Conservation (phyloP, 768 basidiomycete species). For the Candolleomyces aberdarensis region DNA sequence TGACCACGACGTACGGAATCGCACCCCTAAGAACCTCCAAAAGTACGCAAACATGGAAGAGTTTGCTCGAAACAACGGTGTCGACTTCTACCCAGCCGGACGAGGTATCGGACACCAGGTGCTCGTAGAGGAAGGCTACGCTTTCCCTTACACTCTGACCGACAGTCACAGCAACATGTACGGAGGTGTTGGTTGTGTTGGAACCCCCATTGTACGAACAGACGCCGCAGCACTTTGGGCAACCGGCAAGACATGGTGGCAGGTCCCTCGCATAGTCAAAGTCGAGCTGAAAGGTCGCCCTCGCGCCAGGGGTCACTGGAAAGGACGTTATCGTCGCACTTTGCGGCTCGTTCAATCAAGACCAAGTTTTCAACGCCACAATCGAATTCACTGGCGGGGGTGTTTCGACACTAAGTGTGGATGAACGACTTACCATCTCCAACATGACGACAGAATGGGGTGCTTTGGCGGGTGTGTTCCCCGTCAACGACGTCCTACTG, state of each 20-base stretch:
- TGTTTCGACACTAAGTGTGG: conserved; percentile 70
- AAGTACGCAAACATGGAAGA: conserved; percentile 92
- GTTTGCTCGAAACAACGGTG: conserved; percentile 78
- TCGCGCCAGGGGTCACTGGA: conserved; percentile 89
- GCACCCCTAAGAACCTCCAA: conserved; percentile 79
- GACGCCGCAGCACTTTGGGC: conserved; percentile 97
- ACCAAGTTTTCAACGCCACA: conserved; percentile 95
- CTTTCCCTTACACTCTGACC: conserved; percentile 92
- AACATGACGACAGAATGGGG: conserved; percentile 99
- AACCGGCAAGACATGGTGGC: conserved; percentile 99
- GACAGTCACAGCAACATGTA: conserved; percentile 99
- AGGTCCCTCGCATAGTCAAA: conserved; percentile 94
- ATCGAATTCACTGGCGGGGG: conserved; percentile 96
- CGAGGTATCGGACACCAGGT: conserved; percentile 98
- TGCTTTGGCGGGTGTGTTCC: conserved; percentile 93
- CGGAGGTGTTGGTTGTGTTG: conserved; percentile 95
- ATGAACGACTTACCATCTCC: conserved; percentile 94
- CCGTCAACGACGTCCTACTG: conserved; percentile 78
- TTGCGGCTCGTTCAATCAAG: conserved; percentile 92
- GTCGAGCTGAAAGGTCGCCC: conserved; percentile 83
- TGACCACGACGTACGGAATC: conserved; percentile 98
- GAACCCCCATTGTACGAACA: conserved; percentile 95
- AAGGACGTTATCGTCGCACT: conserved; percentile 98
- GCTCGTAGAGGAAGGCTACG: conserved; percentile 97
- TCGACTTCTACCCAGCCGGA: conserved; percentile 98